phyloP scores from a whole-genome alignment of 1,284 basidiomycete genomes.

The Kwoniella shivajii region DNA sequence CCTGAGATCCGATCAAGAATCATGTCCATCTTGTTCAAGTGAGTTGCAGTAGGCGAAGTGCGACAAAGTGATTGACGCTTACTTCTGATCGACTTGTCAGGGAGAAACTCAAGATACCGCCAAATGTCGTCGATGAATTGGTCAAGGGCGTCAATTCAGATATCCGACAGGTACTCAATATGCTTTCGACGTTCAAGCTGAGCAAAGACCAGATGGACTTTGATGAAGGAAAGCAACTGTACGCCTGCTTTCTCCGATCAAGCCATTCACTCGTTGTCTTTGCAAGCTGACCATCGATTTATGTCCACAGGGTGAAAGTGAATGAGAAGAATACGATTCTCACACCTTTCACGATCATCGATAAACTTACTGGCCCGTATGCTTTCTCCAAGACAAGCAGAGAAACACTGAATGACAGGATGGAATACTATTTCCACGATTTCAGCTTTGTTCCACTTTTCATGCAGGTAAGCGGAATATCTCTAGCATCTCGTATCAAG shows the following conservation, averaged over 20 bases:
- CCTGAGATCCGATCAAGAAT: conserved; percentile 77
- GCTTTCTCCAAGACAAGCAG: conserved; percentile 79
- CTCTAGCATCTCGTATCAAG: too few relatives aligned
- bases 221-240: conserved; percentile 88
- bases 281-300: too few relatives aligned
- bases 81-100: conserved; percentile 54
- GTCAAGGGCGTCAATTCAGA: conserved; percentile 87
- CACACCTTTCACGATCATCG: conserved; percentile 85
- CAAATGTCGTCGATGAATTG: conserved; percentile 89
- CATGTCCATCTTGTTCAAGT: conserved; percentile 87
- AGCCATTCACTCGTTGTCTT: too few relatives aligned
- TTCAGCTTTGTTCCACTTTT: conserved; percentile 91
- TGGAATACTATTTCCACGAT: conserved; percentile 96
- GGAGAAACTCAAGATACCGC: conserved; percentile 88
- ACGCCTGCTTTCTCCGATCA: too few relatives aligned
- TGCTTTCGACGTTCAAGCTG: conserved; percentile 95
- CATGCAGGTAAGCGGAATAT: conserved; percentile 67
- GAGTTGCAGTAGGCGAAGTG: conserved; percentile 34
- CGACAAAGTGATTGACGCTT: neutral
- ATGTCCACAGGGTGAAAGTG: conserved; percentile 66
- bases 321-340: conserved; percentile 92
- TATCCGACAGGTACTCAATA: conserved; percentile 94
- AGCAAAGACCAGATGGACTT: conserved; percentile 79
- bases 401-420: conserved; percentile 85
- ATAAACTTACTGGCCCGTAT: conserved; percentile 84